Base-by-base conservation (phyloP, 1,284 basidiomycete species). In the Agroathelia rolfsii region DNA sequence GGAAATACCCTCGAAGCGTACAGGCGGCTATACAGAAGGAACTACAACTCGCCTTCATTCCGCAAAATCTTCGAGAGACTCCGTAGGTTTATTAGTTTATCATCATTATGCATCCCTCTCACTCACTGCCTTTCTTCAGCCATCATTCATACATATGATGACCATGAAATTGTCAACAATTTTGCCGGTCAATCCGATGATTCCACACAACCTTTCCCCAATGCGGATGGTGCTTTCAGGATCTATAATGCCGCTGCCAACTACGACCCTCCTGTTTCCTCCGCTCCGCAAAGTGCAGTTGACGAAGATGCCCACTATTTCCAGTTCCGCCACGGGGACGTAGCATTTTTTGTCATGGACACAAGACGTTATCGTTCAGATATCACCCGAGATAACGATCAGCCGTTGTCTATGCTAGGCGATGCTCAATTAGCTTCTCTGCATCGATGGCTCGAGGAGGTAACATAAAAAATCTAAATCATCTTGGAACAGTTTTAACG, bases 311-410 rank as follows among this genome's bases (percentile, higher is more conserved):
- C 66, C 30, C 64, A 74, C 46, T 83, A 80, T 49, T 84, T 70
- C 45, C 66, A 70, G 36, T 80, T 80, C 55, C 59, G 61, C 24
- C 75, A 77, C 43, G 80, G 73, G 1, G 80, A 85, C 45, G 62
- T 64, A 3, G 78, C 80, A 0, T 88, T 84, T 55, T 88, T 88
- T 54, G 81, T 87, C 16, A 59, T 81, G 60, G 85, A 88, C 55
- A 83, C 80, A 5, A 66, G 83, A 9, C 65, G 70, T 10, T 72
- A 84, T 48, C 71, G 84, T 19, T 69, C 69, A 4, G 55, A 61
- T 28, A 50, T 61, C 9, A 51, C 53, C 10, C 48, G 52, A 3
- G 63, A 65, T n/a, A 66, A 66, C 17, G 41, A 46, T 10, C 47
- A 55, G 11, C 46, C 53, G 2, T 61, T 64, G 24, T 82, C 79